These are phyloP conservation scores for Apiospora arundinis DNA, from an alignment of 2,329 filamentous ascomycete species.

Conservation along the genomic window DNA sequence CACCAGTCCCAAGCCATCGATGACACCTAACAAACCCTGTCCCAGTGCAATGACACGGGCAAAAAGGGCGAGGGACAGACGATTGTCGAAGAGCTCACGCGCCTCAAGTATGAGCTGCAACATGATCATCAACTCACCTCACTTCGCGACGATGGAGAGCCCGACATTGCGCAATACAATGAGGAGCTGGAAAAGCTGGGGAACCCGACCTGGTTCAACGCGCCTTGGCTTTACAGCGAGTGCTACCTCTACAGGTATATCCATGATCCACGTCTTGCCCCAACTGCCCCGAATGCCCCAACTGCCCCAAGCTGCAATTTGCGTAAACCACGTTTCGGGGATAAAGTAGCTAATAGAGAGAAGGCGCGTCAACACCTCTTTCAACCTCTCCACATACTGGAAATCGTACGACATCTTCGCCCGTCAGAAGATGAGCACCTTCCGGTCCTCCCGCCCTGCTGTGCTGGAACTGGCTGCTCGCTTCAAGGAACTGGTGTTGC, in stretches of 20 bases:
- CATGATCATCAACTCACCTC: conserved; percentile 82
- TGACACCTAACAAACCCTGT: conserved; percentile 82
- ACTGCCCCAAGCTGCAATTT: no score
- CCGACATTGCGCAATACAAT: conserved; percentile 85
- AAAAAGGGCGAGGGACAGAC: conserved; percentile 82
- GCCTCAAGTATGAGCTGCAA: conserved; percentile 92
- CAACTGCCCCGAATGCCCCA: no score
- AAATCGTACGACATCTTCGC: conserved; percentile 88
- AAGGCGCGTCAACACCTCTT: conserved; percentile 80
- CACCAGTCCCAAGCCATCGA: conserved; percentile 91
- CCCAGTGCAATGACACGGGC: conserved; percentile 63
- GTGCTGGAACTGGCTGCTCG: conserved; percentile 80
- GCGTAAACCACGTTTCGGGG: no score
- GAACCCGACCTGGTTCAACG: conserved; percentile 79
- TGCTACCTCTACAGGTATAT: conserved; percentile 79
- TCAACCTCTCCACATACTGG: conserved; percentile 81
- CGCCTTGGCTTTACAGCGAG: conserved; percentile 89
- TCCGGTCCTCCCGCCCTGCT: conserved; percentile 87
- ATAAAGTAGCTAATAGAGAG: no score
- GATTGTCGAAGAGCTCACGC: conserved; percentile 79
- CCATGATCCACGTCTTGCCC: no score
- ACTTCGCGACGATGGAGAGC: conserved; percentile 75
- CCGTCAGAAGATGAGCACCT: conserved; percentile 88
- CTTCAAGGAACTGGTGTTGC: conserved; percentile 75
- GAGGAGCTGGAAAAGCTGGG: conserved; percentile 78